These are phyloP conservation scores for Helichrysum umbraculigerum DNA, from an alignment of 129 eudicot genomes.

Conservation along the genomic window DNA sequence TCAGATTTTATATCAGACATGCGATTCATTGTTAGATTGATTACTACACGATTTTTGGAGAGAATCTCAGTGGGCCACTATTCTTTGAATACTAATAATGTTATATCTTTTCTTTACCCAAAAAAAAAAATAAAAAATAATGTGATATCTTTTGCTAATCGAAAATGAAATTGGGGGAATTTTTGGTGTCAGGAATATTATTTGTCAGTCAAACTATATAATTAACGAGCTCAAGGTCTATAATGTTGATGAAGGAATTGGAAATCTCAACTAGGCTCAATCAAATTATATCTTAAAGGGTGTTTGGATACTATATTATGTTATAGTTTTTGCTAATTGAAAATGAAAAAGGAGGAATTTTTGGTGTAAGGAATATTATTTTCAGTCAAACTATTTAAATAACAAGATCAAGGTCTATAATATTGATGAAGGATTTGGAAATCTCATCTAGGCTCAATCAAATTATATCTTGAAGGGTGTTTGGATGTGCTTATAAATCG, in stretches of 20 bases:
- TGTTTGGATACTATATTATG: background rate
- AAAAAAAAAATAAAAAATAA: no score
- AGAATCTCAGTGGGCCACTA: slow-evolving; percentile 7
- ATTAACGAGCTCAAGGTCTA: background rate
- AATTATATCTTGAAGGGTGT: slow-evolving; percentile 8
- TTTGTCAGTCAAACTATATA: background rate
- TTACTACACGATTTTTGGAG: slow-evolving; percentile 2
- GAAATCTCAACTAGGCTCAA: background rate
- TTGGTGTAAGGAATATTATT: slow-evolving; percentile 8
- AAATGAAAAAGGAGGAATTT: slow-evolving; percentile 8
- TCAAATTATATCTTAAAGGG: slow-evolving; percentile 5
- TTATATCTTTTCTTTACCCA: background rate
- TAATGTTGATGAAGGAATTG: background rate
- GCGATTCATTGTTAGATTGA: background rate
- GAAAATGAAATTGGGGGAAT: slow-evolving; percentile 8
- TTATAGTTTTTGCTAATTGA: background rate
- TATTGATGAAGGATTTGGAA: background rate
- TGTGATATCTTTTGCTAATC: background rate
- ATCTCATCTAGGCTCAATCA: background rate
- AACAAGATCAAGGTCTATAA: background rate
- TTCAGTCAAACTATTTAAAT: background rate
- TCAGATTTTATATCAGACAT: background rate
- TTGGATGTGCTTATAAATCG: slow-evolving; percentile 6
- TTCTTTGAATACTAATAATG: background rate
- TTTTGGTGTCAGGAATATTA: slow-evolving; percentile 4